Evolutionary conservation across 208 protist genomes (phyloP).

Genomic region (Angomonas ambiguus): DNA sequence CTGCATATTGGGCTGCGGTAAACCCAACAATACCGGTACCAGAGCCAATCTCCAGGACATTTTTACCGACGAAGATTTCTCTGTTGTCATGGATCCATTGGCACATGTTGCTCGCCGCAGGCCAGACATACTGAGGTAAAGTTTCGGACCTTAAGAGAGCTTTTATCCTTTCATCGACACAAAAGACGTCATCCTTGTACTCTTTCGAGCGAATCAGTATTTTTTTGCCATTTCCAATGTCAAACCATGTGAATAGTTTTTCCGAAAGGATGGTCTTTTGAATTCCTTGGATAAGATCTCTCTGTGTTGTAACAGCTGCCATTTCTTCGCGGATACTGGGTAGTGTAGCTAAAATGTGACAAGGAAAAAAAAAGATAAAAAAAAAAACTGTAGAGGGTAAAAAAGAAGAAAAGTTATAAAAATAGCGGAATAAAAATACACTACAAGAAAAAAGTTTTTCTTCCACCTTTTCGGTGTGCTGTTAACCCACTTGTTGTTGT

Average conservation of each 20-base stretch:
- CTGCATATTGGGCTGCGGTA: slow-evolving; percentile 21
- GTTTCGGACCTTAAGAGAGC: slow-evolving; percentile 35
- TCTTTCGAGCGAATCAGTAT: background rate
- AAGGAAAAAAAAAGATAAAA: slow-evolving; percentile 11
- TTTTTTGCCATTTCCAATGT: background rate
- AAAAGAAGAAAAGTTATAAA: background rate
- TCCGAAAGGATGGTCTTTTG: background rate
- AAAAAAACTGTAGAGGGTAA: background rate
- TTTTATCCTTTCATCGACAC: background rate
- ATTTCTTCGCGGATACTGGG: too few species aligned
- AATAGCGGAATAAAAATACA: too few species aligned
- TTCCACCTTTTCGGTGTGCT: too few species aligned
- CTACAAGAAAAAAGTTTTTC: slow-evolving; percentile 9
- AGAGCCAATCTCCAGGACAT: slow-evolving; percentile 53
- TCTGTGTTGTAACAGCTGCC: too few species aligned
- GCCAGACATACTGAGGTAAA: slow-evolving; percentile 52
- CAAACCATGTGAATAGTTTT: background rate
- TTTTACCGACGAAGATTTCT: slow-evolving; percentile 28
- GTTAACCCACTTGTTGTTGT: too few species aligned
- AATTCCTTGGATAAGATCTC: too few species aligned
- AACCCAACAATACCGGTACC: slow-evolving; percentile 50
- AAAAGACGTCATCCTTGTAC: background rate
- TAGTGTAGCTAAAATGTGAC: too few species aligned
- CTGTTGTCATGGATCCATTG: slow-evolving; percentile 24
- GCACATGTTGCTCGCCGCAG: slow-evolving; percentile 27